These are phyloP conservation scores for Wolfiporia cocos DNA, from an alignment of 1,284 basidiomycete species.

Conservation along the genomic window DNA sequence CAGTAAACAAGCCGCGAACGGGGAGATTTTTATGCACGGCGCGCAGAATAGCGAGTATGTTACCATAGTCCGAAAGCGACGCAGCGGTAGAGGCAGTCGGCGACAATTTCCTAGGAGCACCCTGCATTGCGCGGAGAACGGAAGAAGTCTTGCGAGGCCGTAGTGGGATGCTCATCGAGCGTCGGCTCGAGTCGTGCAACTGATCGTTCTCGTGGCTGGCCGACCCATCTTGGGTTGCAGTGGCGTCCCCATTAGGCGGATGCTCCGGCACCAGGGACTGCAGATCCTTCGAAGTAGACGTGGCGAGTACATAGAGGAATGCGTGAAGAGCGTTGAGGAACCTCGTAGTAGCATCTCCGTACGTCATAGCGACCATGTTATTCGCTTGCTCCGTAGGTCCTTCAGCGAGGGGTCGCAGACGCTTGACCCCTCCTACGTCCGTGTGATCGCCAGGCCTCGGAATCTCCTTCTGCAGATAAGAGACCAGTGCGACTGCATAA, in stretches of 20 bases:
- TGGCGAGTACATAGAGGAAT: conserved; percentile 73
- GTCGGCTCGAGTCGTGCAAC: conserved; percentile 29
- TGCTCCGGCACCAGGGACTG: conserved; percentile 35
- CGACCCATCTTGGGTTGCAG: conserved; percentile 7
- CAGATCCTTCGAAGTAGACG: conserved; percentile 54
- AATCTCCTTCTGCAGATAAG: conserved; percentile 74
- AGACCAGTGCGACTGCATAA: conserved; percentile 66
- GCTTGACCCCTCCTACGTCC: conserved; percentile 39
- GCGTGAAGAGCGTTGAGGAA: conserved; percentile 78
- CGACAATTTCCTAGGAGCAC: conserved; percentile 38
- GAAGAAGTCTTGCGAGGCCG: conserved; percentile 52
- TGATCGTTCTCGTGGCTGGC: conserved; percentile 1
- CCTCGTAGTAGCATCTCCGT: conserved; percentile 58
- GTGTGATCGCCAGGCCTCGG: conserved; percentile 48
- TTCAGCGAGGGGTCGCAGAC: conserved; percentile 35
- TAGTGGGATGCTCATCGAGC: conserved; percentile 39
- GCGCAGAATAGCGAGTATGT: conserved; percentile 66
- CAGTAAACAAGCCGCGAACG: conserved; percentile 66
- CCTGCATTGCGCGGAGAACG: conserved; percentile 40
- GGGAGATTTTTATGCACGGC: conserved; percentile 69
- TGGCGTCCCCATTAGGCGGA: conserved; percentile 10
- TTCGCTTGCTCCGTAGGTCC: conserved; percentile 39
- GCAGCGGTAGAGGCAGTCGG: conserved; percentile 47
- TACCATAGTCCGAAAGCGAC: conserved; percentile 71
- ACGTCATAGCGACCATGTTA: conserved; percentile 43